Conservation (phyloP, 768 basidiomycete species). For the Boletus pseudo-olivaceus region DNA sequence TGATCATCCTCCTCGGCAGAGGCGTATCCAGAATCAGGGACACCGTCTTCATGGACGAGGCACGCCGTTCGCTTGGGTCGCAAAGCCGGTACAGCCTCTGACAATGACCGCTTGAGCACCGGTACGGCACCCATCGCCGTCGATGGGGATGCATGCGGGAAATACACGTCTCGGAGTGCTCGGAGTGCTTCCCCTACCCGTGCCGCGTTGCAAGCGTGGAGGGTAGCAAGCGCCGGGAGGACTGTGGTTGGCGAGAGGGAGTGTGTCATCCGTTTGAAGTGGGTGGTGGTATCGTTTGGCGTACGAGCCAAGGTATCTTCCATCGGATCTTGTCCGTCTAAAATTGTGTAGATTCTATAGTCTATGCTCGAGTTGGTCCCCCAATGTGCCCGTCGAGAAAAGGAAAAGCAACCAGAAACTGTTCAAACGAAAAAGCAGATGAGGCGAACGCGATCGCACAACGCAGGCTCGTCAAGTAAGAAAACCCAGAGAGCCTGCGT, state of each 20-base stretch:
- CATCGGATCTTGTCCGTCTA: constrained; percentile 11
- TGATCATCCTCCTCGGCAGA: constrained; percentile 64
- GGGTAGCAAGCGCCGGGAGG: constrained; percentile 54
- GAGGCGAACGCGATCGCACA: constrained; percentile 4
- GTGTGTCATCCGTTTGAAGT: constrained; percentile 12
- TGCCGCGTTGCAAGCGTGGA: constrained; percentile 35
- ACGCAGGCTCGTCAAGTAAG: constrained; percentile 18
- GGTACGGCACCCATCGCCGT: constrained; percentile 4
- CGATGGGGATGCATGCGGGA: constrained; percentile 32
- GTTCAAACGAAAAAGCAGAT: neutral
- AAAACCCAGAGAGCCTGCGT: constrained; percentile 37
- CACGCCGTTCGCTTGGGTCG: constrained; percentile 19
- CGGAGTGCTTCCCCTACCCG: constrained; percentile 40
- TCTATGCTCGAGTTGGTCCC: constrained; percentile 6
- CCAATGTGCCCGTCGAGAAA: neutral
- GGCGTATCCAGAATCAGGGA: constrained; percentile 77
- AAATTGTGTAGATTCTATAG: constrained; percentile 9
- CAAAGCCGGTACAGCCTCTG: constrained; percentile 19
- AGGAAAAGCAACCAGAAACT: neutral
- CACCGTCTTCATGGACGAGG: constrained; percentile 38
- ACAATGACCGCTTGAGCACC: constrained; percentile 18
- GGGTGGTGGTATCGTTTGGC: constrained; percentile 4
- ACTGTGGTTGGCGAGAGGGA: constrained; percentile 41
- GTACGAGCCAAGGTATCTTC: neutral
- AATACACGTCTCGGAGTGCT: constrained; percentile 52